Evolutionary conservation across 345 rosid species (phyloP), one percentile per base, ranked within the genome.

Genomic region (Euphorbia pulcherrima): DNA sequence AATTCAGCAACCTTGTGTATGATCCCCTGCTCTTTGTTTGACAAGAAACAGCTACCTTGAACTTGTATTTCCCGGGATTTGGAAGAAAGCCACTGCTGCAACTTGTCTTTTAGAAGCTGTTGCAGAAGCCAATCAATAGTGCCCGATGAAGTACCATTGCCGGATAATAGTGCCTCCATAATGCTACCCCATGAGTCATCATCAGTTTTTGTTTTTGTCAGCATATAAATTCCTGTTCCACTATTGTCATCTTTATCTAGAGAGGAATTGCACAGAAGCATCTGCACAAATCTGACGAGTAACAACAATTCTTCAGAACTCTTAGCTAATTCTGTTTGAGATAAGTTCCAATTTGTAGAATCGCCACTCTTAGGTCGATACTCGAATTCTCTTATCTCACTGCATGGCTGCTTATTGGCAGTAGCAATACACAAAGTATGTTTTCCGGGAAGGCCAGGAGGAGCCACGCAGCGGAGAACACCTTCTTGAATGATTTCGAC

Each of bases 1-100:
- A 94, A 82, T 35, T 90, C 90, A 76, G 96, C 92, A 76, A 86
- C 73, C 87, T 85, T 78, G 81, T 94, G 99, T 69, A 94, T 85
- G 64, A 94, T 78, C 52, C 95, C 96, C 82, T 87, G 97, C 79
- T 91, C 97, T 79, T 87, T 80, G 85, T 85, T 94, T 72, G 99
- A 87, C 85, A 89, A 77, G 68, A 75, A 74, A 70, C 82, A 83
- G 54, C 74, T 74, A 50, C 46, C 54, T 61, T 75, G 80, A 63
- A 81, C 72, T 70, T 72, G 62, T 72, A 62, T 74, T 67, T 56
- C 74, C 65, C 66, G 65, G 75, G 86, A 65, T 78, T 85, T 88
- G 64, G 74, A 77, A 69, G 85, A 84, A 77, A 94, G 82, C 99
- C 97, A 94, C 7, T 74, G 83, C 30, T 80, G 83, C 77, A 94